Evolutionary conservation across 176 grass and related monocot genomes (phyloP), one percentile per base, ranked within the genome.

Genomic region (Eragrostis curvula): DNA sequence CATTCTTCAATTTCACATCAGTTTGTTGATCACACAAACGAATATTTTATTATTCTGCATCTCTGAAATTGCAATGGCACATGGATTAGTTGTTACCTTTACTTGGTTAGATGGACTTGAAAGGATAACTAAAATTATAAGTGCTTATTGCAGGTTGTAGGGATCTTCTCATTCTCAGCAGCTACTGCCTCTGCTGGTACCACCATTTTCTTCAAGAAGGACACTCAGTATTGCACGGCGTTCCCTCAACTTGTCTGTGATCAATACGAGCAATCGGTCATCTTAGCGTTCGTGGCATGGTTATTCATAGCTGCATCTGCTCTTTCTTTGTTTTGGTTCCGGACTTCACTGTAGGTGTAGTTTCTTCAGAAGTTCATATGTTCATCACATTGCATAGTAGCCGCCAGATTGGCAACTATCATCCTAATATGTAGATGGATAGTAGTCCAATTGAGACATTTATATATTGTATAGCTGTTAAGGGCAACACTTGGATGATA

Each of bases 211-310:
- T 88, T 84, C 6, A 88, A 77, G 74, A 84, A 74, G 52, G 85
- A 90, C 1, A 68, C 83, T 25, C 62, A 86, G 60, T 92, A 87
- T 77, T 92, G 90, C 47, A 84, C 61, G 82, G 81, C 39, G 46
- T 87, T 71, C 67, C 90, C 90, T 12, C 87, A 92, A 74, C 36
- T 84, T 10, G 59, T 79, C 2, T 92, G 90, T n/a, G 64, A 80
- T 5, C 73, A 75, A 13, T 92, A 76, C 12, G 83, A 79, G 49
- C 68, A 89, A 41, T 89, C 90, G 0, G 83, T 92, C 60, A 56
- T 86, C 40, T 71, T 92, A 28, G 87, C 87, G 13, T 92, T 92
- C 84, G 77, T 92, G 18, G 81, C 87, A 29, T 92, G 90, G 87
- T 83, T 84, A 29, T 89, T 92, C 61, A 84, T 85, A 16, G 83